Evolutionary conservation across 805 yeast species (phyloP).

Genomic region (Suhomyces sp.): DNA sequence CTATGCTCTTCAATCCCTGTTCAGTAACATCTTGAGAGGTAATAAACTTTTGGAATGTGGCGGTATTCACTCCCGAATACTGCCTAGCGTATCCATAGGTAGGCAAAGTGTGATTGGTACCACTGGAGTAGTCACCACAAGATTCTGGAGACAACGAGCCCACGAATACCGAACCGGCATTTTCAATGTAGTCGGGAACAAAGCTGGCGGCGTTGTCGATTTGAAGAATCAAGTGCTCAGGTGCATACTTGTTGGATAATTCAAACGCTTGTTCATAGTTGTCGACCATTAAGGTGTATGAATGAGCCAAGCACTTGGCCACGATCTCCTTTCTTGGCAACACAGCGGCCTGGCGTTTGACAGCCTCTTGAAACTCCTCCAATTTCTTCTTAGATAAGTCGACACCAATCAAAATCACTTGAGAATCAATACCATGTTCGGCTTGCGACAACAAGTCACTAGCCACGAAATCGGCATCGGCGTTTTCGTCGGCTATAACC

Average conservation of each 20-base stretch:
- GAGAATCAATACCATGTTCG: slow-evolving; percentile 98
- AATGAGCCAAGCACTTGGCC: slow-evolving; percentile 87
- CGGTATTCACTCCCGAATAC: slow-evolving; percentile 95
- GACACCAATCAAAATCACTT: slow-evolving; percentile 88
- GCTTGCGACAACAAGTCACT: slow-evolving; percentile 95
- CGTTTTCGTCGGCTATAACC: slow-evolving; percentile 84
- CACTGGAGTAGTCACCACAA: slow-evolving; percentile 97
- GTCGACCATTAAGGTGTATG: slow-evolving; percentile 71
- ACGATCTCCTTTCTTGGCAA: slow-evolving; percentile 93
- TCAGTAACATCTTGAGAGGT: slow-evolving; percentile 89
- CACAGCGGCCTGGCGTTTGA: slow-evolving; percentile 74
- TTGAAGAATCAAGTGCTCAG: slow-evolving; percentile 95
- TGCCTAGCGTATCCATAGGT: slow-evolving; percentile 98
- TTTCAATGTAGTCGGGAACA: slow-evolving; percentile 68
- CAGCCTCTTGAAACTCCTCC: slow-evolving; percentile 72
- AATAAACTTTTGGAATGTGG: slow-evolving; percentile 91
- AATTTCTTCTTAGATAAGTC: slow-evolving; percentile 60
- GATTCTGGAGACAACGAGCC: slow-evolving; percentile 97
- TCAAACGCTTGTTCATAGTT: slow-evolving; percentile 75
- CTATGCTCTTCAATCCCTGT: slow-evolving; percentile 82
- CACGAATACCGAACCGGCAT: slow-evolving; percentile 96
- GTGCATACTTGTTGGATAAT: slow-evolving; percentile 91
- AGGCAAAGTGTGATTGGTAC: slow-evolving; percentile 98
- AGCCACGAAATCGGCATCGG: slow-evolving; percentile 97
- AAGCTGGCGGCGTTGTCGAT: slow-evolving; percentile 71